A percentile compares a stretch with the other conserved stretches of the same genome.
Evolutionary conservation across 2,329 filamentous ascomycete genomes (phyloP).

Genomic region (Paracamarosporium sp.): DNA sequence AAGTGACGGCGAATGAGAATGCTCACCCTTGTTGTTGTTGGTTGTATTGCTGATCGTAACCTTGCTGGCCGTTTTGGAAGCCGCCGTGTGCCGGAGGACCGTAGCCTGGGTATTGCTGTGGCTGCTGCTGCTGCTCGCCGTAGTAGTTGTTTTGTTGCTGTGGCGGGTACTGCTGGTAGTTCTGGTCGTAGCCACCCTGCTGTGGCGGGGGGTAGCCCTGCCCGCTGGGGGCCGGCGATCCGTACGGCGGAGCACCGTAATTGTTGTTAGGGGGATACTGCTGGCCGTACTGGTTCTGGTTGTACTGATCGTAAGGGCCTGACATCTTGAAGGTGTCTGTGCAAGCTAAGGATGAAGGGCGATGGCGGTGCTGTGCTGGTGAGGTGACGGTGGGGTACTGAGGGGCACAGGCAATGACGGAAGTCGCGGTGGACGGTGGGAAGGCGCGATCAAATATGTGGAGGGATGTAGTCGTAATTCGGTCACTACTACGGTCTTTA

Average conservation of each 20-base stretch:
- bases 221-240: slow-evolving; percentile 37
- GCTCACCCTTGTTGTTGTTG: slow-evolving; percentile 45
- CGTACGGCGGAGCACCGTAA: slow-evolving; percentile 22
- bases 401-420: slow-evolving; percentile 13
- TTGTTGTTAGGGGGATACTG: slow-evolving; percentile 39
- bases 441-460: slow-evolving; percentile 16
- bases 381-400: slow-evolving; percentile 18
- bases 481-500: slow-evolving; percentile 8
- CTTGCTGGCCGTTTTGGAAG: slow-evolving; percentile 56
- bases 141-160: slow-evolving; percentile 45
- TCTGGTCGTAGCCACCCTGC: slow-evolving; percentile 36
- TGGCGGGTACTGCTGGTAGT: slow-evolving; percentile 37
- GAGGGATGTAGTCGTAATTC: slow-evolving; percentile 16
- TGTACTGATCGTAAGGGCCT: slow-evolving; percentile 58
- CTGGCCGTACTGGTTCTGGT: slow-evolving; percentile 36
- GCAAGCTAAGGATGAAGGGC: slow-evolving; percentile 3
- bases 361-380: slow-evolving; percentile 1
- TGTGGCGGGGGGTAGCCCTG: slow-evolving; percentile 37
- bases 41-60: slow-evolving; percentile 44
- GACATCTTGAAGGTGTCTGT: slow-evolving; percentile 51
- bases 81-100: slow-evolving; percentile 57
- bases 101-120: slow-evolving; percentile 47
- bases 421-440: slow-evolving; percentile 2
- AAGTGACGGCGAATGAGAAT: slow-evolving; percentile 1
- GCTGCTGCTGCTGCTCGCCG: slow-evolving; percentile 37